Evolutionary conservation across 2,329 filamentous ascomycete species (phyloP).

Genomic region (Kalmusia sp.): DNA sequence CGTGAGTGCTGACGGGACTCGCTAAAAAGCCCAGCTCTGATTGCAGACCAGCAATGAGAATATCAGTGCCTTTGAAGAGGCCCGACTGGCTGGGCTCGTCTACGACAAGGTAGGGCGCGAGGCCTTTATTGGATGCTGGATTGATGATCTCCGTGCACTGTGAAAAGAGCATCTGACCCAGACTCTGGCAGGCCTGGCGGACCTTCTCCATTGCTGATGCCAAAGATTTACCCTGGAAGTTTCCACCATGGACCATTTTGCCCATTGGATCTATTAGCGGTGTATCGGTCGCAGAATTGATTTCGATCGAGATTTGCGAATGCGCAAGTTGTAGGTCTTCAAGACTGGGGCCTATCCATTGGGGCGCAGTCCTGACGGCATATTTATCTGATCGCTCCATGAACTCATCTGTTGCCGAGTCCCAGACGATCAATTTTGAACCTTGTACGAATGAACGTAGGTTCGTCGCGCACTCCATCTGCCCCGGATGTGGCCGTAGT

Average conservation of each 20-base stretch:
- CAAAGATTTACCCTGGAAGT: slow-evolving; percentile 70
- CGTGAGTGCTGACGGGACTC: slow-evolving; percentile 67
- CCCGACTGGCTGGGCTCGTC: slow-evolving; percentile 67
- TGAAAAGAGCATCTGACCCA: slow-evolving; percentile 69
- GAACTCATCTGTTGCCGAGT: slow-evolving; percentile 6
- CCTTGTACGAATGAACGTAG: slow-evolving; percentile 29
- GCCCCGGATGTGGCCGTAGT: slow-evolving; percentile 66
- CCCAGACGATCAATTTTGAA: slow-evolving; percentile 25
- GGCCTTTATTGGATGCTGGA: slow-evolving; percentile 63
- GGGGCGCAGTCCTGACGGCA: slow-evolving; percentile 67
- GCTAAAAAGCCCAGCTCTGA: slow-evolving; percentile 68
- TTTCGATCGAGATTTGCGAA: slow-evolving; percentile 64
- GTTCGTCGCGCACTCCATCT: slow-evolving; percentile 44
- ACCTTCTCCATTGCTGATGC: slow-evolving; percentile 72
- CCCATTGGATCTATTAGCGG: slow-evolving; percentile 61
- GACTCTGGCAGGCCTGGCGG: slow-evolving; percentile 57
- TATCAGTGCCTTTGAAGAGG: slow-evolving; percentile 70
- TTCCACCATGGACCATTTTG: slow-evolving; percentile 66
- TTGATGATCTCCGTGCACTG: slow-evolving; percentile 71
- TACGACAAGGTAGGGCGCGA: slow-evolving; percentile 67
- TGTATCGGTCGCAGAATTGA: slow-evolving; percentile 74
- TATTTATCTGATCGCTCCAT: slow-evolving; percentile 65
- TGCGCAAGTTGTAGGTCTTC: slow-evolving; percentile 68
- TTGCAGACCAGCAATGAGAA: slow-evolving; percentile 69
- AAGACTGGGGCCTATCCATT: slow-evolving; percentile 72